A percentile compares a stretch with the other conserved stretches of the same genome.
Evolutionary conservation across 78 protist species (phyloP).

Genomic region (Goniomonas avonlea): DNA sequence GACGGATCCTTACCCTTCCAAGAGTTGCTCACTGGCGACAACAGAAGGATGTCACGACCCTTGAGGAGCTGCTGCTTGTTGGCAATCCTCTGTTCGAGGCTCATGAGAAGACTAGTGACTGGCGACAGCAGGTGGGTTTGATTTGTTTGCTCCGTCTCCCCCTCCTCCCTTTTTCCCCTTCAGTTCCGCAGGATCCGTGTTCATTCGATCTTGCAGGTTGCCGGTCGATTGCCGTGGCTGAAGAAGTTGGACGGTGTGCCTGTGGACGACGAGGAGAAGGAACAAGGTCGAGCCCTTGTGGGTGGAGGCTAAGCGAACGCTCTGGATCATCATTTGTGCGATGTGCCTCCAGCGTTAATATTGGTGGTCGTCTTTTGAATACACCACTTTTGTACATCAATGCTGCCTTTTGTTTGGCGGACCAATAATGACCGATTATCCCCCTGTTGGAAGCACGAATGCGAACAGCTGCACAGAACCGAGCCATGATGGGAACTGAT

Average conservation of each 20-base stretch:
- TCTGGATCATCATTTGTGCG: no score
- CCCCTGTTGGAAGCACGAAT: no score
- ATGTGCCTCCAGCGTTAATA: no score
- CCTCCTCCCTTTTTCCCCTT: background rate
- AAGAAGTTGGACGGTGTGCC: slow-evolving; percentile 15
- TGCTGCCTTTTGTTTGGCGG: no score
- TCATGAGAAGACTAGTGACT: background rate
- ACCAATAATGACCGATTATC: no score
- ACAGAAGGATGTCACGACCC: slow-evolving; percentile 17
- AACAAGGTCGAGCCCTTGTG: background rate
- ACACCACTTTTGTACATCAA: no score
- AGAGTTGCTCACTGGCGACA: background rate
- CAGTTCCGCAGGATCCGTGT: background rate
- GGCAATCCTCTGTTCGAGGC: background rate
- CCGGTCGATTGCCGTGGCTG: slow-evolving; percentile 6
- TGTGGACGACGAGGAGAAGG: slow-evolving; percentile 21
- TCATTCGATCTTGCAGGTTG: background rate
- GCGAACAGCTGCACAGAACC: no score
- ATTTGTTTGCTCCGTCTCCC: no score
- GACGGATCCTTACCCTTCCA: background rate
- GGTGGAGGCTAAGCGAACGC: no score
- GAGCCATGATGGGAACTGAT: no score
- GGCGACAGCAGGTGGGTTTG: no score
- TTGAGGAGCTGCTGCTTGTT: slow-evolving; percentile 45
- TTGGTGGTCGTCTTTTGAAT: no score